phyloP scores from a whole-genome alignment of 2,329 filamentous ascomycete genomes.

The Trichocomaceae sp. region DNA sequence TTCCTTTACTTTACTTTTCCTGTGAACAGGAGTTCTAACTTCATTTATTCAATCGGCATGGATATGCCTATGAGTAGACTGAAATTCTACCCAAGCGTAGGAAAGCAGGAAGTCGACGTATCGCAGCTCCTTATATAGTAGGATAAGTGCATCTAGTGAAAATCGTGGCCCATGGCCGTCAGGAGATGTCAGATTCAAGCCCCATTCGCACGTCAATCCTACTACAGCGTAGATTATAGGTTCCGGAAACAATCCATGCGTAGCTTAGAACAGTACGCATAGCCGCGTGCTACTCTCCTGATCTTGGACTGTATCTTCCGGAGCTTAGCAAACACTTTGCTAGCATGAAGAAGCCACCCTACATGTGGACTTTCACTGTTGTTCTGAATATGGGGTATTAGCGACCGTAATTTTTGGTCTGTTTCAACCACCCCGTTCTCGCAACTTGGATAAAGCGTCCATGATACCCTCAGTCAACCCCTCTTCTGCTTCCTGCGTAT shows the following conservation, averaged over 20 bases:
- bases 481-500: slow-evolving; percentile 26
- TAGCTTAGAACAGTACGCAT: no score
- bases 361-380: neutral
- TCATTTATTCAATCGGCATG: neutral
- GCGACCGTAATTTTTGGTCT: neutral
- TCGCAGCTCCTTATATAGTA: slow-evolving; percentile 2
- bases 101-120: slow-evolving; percentile 9
- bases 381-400: neutral
- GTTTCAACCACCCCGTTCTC: slow-evolving; percentile 28
- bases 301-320: neutral
- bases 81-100: neutral
- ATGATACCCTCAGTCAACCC: slow-evolving; percentile 53
- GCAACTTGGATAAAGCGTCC: slow-evolving; percentile 52
- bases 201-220: neutral
- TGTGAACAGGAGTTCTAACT: neutral
- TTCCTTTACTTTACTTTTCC: neutral
- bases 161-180: neutral
- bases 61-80: neutral
- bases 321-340: no score
- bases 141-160: neutral
- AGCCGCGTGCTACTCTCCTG: neutral
- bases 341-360: neutral
- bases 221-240: neutral
- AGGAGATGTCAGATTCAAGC: neutral
- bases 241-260: neutral